Conservation (phyloP, 2,329 filamentous ascomycete species). For the Ceratocystis eucalypticola region DNA sequence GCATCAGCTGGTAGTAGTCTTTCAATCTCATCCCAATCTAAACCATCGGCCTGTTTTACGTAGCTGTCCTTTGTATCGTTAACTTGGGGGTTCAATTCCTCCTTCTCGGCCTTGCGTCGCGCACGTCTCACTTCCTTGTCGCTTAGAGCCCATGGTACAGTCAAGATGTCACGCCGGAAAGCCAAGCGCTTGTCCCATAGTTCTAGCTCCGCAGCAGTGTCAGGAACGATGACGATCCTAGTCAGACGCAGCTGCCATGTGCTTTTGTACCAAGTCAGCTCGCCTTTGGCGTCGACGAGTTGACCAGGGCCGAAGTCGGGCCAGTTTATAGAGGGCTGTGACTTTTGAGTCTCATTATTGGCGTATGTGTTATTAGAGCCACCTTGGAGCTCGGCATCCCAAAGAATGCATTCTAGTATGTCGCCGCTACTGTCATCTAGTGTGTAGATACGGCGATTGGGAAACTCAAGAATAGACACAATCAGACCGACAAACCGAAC, state of each 20-base stretch:
- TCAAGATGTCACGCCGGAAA: constrained; percentile 39
- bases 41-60: constrained; percentile 17
- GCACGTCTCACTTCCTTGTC: constrained; percentile 29
- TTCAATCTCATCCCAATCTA: constrained; percentile 19
- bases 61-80: constrained; percentile 19
- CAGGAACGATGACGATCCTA: constrained; percentile 34
- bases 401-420: constrained; percentile 38
- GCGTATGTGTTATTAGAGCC: background rate
- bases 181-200: constrained; percentile 44
- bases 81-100: constrained; percentile 19
- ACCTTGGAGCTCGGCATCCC: constrained; percentile 21
- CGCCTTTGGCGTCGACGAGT: constrained; percentile 45
- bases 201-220: constrained; percentile 43
- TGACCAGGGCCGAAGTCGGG: constrained; percentile 27
- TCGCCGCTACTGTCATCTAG: constrained; percentile 53
- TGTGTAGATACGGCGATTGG: constrained; percentile 37
- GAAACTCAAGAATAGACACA: constrained; percentile 44
- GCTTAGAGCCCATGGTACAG: constrained; percentile 41
- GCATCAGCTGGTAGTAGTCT: constrained; percentile 20
- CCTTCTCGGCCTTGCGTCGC: constrained; percentile 29
- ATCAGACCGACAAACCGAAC: constrained; percentile 54
- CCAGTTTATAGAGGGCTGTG: constrained; percentile 5
- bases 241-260: constrained; percentile 40
- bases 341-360: background rate
- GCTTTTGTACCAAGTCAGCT: constrained; percentile 34